phyloP scores from a whole-genome alignment of 2,329 filamentous ascomycete species.

The Magnaporthiopsis rhizophila region DNA sequence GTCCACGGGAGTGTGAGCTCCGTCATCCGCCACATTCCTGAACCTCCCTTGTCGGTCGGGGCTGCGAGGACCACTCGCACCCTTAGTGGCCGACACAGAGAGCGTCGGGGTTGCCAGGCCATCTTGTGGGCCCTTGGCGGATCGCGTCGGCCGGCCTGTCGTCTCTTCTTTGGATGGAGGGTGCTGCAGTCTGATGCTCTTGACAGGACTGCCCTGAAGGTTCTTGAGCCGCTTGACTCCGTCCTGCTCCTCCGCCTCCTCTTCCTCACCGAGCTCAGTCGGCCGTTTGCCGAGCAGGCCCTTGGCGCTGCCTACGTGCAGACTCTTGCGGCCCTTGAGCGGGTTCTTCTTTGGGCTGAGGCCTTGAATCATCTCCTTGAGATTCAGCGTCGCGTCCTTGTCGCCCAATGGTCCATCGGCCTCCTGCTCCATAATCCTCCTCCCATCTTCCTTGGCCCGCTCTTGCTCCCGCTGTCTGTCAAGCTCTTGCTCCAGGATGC shows the following conservation, averaged over 20 bases:
- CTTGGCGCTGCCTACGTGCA: slow-evolving; percentile 66
- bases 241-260: slow-evolving; percentile 50
- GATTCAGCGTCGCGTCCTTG: slow-evolving; percentile 55
- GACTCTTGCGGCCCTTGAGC: slow-evolving; percentile 62
- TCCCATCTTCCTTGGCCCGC: slow-evolving; percentile 50
- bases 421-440: slow-evolving; percentile 47
- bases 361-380: slow-evolving; percentile 71
- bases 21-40: slow-evolving; percentile 40
- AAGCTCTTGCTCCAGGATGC: slow-evolving; percentile 52
- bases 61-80: slow-evolving; percentile 35
- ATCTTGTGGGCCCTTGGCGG: slow-evolving; percentile 25
- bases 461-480: slow-evolving; percentile 55
- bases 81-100: slow-evolving; percentile 39
- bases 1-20: slow-evolving; percentile 21
- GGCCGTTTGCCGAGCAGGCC: slow-evolving; percentile 70
- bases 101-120: slow-evolving; percentile 34
- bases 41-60: slow-evolving; percentile 50
- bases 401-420: slow-evolving; percentile 41
- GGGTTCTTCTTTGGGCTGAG: slow-evolving; percentile 67
- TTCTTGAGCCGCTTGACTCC: slow-evolving; percentile 63
- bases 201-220: slow-evolving; percentile 68
- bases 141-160: slow-evolving; percentile 49
- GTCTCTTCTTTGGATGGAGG: slow-evolving; percentile 61
- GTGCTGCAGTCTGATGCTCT: slow-evolving; percentile 62
- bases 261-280: slow-evolving; percentile 59